phyloP scores from a whole-genome alignment of 768 basidiomycete genomes.

The Auriscalpium vulgare region DNA sequence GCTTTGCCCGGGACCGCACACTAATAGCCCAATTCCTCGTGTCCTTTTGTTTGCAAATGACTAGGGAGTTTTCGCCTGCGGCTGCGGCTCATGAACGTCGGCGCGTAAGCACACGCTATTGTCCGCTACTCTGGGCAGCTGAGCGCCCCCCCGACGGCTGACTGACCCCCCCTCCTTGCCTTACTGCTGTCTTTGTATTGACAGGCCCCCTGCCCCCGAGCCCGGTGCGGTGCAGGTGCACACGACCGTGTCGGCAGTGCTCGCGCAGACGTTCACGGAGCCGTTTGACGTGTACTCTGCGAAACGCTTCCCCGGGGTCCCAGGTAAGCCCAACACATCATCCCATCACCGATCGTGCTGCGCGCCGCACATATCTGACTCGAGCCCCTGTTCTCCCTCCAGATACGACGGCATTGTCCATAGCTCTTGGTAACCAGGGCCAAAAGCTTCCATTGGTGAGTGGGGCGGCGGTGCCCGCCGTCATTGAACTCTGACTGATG shows the following conservation, averaged over 20 bases:
- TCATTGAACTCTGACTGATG: slow-evolving; percentile 10
- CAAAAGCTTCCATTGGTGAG: slow-evolving; percentile 82
- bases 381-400: background rate
- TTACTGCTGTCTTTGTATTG: slow-evolving; percentile 5
- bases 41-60: slow-evolving; percentile 10
- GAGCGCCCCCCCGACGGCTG: slow-evolving; percentile 7
- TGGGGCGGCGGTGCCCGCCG: slow-evolving; percentile 18
- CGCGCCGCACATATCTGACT: background rate
- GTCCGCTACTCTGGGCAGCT: slow-evolving; percentile 4
- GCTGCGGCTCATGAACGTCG: slow-evolving; percentile 84
- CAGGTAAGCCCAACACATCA: slow-evolving; percentile 44
- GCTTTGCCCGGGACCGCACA: slow-evolving; percentile 2
- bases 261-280: slow-evolving; percentile 79
- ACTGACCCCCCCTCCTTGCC: background rate
- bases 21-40: background rate
- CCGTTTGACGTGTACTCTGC: slow-evolving; percentile 85
- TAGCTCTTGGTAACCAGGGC: slow-evolving; percentile 84
- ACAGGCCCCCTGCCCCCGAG: slow-evolving; percentile 68
- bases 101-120: slow-evolving; percentile 57
- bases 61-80: slow-evolving; percentile 79
- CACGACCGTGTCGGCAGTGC: slow-evolving; percentile 61
- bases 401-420: slow-evolving; percentile 88
- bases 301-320: slow-evolving; percentile 92
- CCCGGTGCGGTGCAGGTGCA: slow-evolving; percentile 57
- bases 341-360: background rate